These are phyloP conservation scores for Beauveria sp. DNA, from an alignment of 2,329 filamentous ascomycete genomes.

Conservation along the genomic window DNA sequence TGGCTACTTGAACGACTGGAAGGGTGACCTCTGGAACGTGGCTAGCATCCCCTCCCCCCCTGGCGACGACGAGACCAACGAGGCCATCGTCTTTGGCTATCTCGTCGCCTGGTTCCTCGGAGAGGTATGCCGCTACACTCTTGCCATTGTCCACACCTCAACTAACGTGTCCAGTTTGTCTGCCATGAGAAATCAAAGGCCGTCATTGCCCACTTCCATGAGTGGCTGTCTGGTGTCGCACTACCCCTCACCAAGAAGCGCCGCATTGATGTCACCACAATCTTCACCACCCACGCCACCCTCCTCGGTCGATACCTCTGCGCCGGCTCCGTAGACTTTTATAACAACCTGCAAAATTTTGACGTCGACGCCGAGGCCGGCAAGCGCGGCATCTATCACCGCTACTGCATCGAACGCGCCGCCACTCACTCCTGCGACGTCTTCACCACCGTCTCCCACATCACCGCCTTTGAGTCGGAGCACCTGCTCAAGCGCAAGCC, in stretches of 20 bases:
- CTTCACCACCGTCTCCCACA: conserved; percentile 97
- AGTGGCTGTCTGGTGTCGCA: conserved; percentile 94
- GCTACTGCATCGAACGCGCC: conserved; percentile 95
- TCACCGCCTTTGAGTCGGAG: conserved; percentile 96
- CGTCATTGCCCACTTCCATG: conserved; percentile 96
- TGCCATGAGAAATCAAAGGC: conserved; percentile 86
- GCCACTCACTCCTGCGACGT: conserved; percentile 89
- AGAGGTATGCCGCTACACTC: conserved; percentile 55
- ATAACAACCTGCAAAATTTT: conserved; percentile 97
- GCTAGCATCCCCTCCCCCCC: conserved; percentile 91
- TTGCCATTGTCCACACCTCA: not conserved
- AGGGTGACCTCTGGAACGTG: conserved; percentile 86
- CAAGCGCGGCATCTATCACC: conserved; percentile 96
- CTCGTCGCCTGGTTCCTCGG: conserved; percentile 96
- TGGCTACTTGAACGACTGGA: conserved; percentile 90
- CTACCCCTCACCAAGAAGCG: conserved; percentile 88
- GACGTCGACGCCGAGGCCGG: conserved; percentile 95
- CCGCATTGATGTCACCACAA: conserved; percentile 92
- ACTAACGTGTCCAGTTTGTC: conserved; percentile 59
- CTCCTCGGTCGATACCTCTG: conserved; percentile 93
- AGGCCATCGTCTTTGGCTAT: conserved; percentile 96
- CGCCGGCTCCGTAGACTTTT: conserved; percentile 95
- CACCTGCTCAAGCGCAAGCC: conserved; percentile 96
- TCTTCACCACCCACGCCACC: conserved; percentile 97
- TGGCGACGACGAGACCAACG: conserved; percentile 90